phyloP scores from a whole-genome alignment of 306 rosid species.

The Argentina anserina region DNA sequence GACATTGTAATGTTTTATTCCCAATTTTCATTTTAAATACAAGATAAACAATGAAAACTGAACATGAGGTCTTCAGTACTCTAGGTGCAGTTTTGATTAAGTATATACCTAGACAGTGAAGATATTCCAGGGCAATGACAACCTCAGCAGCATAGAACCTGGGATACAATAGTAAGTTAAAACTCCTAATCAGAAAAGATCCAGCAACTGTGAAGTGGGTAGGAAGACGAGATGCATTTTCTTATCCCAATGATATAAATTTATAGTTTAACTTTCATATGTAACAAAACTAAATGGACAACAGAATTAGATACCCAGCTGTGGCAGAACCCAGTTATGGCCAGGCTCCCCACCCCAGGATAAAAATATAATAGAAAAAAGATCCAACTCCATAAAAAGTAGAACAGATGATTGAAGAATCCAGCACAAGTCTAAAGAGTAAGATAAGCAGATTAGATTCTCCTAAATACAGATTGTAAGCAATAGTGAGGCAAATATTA shows the following conservation, averaged over 20 bases:
- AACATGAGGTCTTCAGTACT: background rate
- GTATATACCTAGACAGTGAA: constrained; percentile 91
- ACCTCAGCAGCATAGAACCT: constrained; percentile 96
- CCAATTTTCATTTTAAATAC: background rate
- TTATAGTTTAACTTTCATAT: background rate
- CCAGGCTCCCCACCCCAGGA: background rate
- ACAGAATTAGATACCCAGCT: background rate
- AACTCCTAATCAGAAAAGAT: constrained; percentile 4
- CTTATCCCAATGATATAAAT: background rate
- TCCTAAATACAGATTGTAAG: background rate
- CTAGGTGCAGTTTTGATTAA: background rate
- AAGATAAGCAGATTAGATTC: background rate
- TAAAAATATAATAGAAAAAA: background rate
- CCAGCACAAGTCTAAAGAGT: background rate
- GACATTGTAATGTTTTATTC: background rate
- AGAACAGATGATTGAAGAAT: background rate
- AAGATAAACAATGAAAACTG: constrained; percentile 18
- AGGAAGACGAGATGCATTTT: background rate
- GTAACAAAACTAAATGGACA: background rate
- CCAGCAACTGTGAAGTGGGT: background rate
- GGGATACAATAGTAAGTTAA: constrained; percentile 29
- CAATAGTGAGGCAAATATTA: background rate
- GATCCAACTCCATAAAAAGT: background rate
- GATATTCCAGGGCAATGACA: constrained; percentile 85
- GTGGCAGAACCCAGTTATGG: background rate